phyloP scores from a whole-genome alignment of 768 basidiomycete genomes.

The Termitomyces heimii region DNA sequence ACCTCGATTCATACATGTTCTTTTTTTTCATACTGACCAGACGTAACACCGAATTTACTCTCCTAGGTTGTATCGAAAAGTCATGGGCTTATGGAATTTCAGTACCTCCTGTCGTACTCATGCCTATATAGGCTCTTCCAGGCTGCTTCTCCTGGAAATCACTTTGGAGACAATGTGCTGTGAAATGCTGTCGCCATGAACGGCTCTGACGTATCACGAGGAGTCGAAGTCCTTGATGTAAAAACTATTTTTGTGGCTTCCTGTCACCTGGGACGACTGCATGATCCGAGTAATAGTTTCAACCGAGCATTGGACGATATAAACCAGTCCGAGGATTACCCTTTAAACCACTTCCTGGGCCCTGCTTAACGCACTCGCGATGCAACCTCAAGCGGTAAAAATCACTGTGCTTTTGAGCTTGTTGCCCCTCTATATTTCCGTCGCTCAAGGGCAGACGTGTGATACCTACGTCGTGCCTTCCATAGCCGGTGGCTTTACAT shows the following conservation, averaged over 20 bases:
- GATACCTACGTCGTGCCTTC: constrained; percentile 21
- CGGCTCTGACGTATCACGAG: too few species aligned
- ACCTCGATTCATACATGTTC: background rate
- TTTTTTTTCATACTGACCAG: background rate
- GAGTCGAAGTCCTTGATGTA: background rate
- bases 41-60: background rate
- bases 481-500: constrained; percentile 22
- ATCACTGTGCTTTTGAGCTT: background rate
- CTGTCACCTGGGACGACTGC: background rate
- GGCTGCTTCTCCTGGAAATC: background rate
- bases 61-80: background rate
- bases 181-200: background rate
- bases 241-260: background rate
- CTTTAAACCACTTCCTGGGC: background rate
- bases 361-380: background rate
- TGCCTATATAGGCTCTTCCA: background rate
- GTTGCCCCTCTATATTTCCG: background rate
- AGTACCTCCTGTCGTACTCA: background rate
- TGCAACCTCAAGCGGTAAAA: background rate
- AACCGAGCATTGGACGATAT: background rate
- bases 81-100: background rate
- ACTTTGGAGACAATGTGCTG: background rate
- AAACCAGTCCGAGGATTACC: background rate
- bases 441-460: constrained; percentile 15
- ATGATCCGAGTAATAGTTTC: background rate